phyloP scores from a whole-genome alignment of 2,329 filamentous ascomycete species.

The Zymoseptoria brevis region DNA sequence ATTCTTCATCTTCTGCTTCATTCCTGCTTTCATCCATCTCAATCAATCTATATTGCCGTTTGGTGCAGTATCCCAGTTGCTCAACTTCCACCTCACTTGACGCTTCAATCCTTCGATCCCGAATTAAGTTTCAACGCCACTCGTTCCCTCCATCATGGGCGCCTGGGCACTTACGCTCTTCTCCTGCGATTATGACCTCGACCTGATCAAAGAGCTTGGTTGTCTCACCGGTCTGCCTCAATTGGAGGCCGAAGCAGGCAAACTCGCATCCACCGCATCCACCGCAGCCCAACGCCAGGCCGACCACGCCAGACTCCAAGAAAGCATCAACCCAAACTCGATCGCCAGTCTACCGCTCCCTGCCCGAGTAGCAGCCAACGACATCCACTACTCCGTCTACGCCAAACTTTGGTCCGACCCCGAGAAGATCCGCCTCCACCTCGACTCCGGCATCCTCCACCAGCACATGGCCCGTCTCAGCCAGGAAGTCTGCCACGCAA shows the following conservation, averaged over 20 bases:
- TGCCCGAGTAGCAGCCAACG: neutral
- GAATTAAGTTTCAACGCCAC: too few species aligned
- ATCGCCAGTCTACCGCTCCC: neutral
- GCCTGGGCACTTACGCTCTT: slow-evolving; percentile 4
- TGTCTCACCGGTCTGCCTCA: neutral
- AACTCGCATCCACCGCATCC: neutral
- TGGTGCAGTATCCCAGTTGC: neutral
- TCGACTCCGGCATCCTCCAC: slow-evolving; percentile 1
- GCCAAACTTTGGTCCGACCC: slow-evolving; percentile 2
- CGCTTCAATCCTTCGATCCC: too few species aligned
- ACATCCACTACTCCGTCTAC: slow-evolving; percentile 6
- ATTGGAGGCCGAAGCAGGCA: neutral
- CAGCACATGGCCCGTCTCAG: neutral
- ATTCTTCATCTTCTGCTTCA: neutral
- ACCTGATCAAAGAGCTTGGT: neutral
- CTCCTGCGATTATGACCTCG: slow-evolving; percentile 4
- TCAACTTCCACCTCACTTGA: neutral
- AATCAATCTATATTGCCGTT: neutral
- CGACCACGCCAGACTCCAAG: neutral
- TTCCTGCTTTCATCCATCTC: neutral
- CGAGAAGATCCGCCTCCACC: slow-evolving; percentile 3
- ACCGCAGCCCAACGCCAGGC: neutral
- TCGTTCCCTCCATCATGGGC: neutral
- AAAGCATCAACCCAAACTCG: neutral
- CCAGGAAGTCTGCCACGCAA: neutral